Evolutionary conservation across 495 filamentous ascomycete genomes (phyloP).

Genomic region (Tuber melanosporum): DNA sequence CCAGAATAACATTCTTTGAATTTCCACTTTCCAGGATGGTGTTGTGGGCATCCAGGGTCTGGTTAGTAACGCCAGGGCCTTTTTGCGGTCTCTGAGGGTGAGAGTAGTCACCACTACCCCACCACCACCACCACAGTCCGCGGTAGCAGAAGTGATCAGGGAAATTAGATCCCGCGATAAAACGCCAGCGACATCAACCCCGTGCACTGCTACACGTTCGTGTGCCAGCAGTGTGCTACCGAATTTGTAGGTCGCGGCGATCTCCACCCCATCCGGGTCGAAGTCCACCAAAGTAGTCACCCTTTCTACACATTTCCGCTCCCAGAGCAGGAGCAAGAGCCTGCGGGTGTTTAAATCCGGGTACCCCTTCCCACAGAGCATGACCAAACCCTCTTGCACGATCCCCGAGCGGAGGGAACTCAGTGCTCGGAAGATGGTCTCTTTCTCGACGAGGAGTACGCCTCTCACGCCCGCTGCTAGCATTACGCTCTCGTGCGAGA

Average conservation of each 20-base stretch:
- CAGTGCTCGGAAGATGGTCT: conserved; percentile 61
- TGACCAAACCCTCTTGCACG: conserved; percentile 43
- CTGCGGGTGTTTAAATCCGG: conserved; percentile 75
- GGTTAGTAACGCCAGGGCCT: conserved; percentile 59
- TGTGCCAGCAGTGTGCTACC: conserved; percentile 69
- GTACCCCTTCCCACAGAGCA: conserved; percentile 71
- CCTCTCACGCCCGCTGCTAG: conserved; percentile 53
- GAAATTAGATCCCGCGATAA: conserved; percentile 53
- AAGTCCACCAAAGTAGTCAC: conserved; percentile 72
- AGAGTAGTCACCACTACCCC: conserved; percentile 48
- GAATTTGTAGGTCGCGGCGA: conserved; percentile 79
- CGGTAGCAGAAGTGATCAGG: conserved; percentile 9
- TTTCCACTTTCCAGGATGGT: conserved; percentile 50
- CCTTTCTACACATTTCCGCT: conserved; percentile 43
- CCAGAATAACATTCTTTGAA: conserved; percentile 82
- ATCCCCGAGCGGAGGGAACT: conserved; percentile 33
- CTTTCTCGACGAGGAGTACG: conserved; percentile 88
- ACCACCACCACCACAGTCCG: background rate
- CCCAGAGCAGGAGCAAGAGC: conserved; percentile 54
- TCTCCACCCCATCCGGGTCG: conserved; percentile 79
- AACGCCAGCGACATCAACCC: conserved; percentile 69
- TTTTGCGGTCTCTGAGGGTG: conserved; percentile 60
- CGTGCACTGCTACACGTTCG: conserved; percentile 56
- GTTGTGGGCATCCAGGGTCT: conserved; percentile 50
- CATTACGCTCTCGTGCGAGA: conserved; percentile 51